Evolutionary conservation across 139 green algal genomes (phyloP).

Genomic region (Prasinococcaceae sp.): DNA sequence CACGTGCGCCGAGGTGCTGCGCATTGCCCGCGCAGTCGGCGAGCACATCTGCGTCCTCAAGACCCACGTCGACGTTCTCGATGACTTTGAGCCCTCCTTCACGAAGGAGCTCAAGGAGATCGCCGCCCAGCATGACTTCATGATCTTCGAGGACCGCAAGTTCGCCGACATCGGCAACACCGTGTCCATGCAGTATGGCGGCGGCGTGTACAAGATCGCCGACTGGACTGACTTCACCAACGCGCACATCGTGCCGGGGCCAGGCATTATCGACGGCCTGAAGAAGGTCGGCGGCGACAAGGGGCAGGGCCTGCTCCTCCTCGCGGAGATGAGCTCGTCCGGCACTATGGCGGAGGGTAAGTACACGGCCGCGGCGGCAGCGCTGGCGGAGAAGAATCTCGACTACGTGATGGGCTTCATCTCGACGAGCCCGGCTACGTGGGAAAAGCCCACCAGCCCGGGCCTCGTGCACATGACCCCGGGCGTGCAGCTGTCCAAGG

Average conservation of each 20-base stretch:
- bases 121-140: constrained; percentile 86
- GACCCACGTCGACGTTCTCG: constrained; percentile 93
- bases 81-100: constrained; percentile 35
- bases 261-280: constrained; percentile 94
- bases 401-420: constrained; percentile 99
- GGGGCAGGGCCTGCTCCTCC: constrained; percentile 48
- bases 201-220: constrained; percentile 78
- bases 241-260: constrained; percentile 82
- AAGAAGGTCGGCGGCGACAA: constrained; percentile 51
- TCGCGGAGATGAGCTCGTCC: constrained; percentile 89
- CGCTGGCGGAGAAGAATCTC: constrained; percentile 50
- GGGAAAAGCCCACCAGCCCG: constrained; percentile 32
- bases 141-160: constrained; percentile 99
- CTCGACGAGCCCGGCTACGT: constrained; percentile 64
- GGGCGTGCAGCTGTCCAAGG: constrained; percentile 77
- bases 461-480: constrained; percentile 97
- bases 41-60: constrained; percentile 95
- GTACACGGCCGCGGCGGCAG: constrained; percentile 75
- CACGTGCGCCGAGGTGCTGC: constrained; percentile 73
- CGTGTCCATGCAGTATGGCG: constrained; percentile 64
- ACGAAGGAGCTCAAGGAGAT: constrained; percentile 29
- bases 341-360: constrained; percentile 72
- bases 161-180: constrained; percentile 99
- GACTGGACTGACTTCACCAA: constrained; percentile 96
- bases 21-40: constrained; percentile 58